A percentile compares a stretch with the other conserved stretches of the same genome.
phyloP scores from a whole-genome alignment of 345 rosid genomes.

The Rhizophora mangle region DNA sequence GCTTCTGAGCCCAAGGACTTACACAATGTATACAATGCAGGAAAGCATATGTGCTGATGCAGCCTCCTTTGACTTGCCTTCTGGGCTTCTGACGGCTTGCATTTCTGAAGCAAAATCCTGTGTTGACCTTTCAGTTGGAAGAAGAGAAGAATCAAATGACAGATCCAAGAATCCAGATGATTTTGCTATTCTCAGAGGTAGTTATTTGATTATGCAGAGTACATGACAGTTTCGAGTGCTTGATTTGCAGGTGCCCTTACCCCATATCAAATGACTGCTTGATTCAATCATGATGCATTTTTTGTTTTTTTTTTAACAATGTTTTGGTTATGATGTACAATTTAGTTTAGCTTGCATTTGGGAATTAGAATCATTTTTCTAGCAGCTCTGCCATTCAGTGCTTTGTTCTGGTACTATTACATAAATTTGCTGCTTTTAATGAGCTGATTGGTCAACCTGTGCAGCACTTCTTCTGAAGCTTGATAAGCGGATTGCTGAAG shows the following conservation, averaged over 20 bases:
- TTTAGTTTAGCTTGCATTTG: slow-evolving; percentile 14
- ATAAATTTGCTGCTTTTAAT: slow-evolving; percentile 1
- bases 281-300: not conserved
- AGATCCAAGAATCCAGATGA: slow-evolving; percentile 70
- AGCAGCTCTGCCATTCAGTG: not conserved
- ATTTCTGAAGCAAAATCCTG: slow-evolving; percentile 86
- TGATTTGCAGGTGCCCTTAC: not conserved
- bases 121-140: slow-evolving; percentile 59
- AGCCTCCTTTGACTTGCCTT: slow-evolving; percentile 87
- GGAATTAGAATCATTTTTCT: slow-evolving; percentile 6
- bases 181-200: slow-evolving; percentile 93
- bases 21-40: slow-evolving; percentile 42
- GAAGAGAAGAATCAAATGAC: slow-evolving; percentile 65
- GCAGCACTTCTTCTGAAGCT: slow-evolving; percentile 89
- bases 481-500: slow-evolving; percentile 75
- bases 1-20: slow-evolving; percentile 10
- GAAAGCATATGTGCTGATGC: slow-evolving; percentile 93
- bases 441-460: slow-evolving; percentile 19
- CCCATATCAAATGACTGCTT: not conserved
- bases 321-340: not conserved
- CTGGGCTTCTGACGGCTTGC: slow-evolving; percentile 73
- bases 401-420: not conserved
- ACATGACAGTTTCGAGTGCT: not conserved
- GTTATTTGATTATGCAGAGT: not conserved
- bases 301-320: not conserved